Base-by-base conservation (phyloP, 805 yeast genomes). In the Metschnikowia proteae region DNA sequence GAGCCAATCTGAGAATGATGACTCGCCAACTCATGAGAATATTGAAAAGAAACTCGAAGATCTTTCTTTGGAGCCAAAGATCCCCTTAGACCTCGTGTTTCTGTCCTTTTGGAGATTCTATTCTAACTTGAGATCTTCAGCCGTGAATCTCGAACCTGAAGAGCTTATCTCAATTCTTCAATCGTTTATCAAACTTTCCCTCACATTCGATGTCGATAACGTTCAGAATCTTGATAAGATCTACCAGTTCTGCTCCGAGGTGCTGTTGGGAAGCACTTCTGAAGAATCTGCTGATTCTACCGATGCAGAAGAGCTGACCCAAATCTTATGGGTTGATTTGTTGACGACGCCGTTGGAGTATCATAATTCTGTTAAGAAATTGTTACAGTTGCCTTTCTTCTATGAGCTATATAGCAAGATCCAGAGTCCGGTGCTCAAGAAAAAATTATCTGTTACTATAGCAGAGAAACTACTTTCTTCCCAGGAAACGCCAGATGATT, bases 101-200 rank as follows among this genome's bases (percentile, higher is more conserved):
- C 75, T 74, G 33, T 74, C 75, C 13, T 85, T 90, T 62, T 83
- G 90, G 82, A 65, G 67, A 9, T 88, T 86, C 62, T 76, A 87
- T 49, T 64, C 73, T 31, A 76, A 75, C 39, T 62, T 90, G 31
- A 73, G 75, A 46, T 73, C 80, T 42, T 65, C 74, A 7, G 80
- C 85, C 51, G 85, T 88, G 0, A 85, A 82, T 43, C 65, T 89
- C n/a, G 71, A 88, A 0, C 60, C 78, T n/a, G 81, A 78, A 28
- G 92, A 87, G 51, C 79, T 80, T 47, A 76, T 86, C 6, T 73
- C 78, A 1, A 71, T 90, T 22, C 68, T 88, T 39, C 84, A 83
- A 50, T 79, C 85, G n/a, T 73, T 88, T 30, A 74, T 85, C 45
- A 78, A 77, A 52, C 65, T 91, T 39, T 76, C 89, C 0, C 70